Evolutionary conservation across 257 asterid species (phyloP).

Genomic region (Gardenia jasminoides): DNA sequence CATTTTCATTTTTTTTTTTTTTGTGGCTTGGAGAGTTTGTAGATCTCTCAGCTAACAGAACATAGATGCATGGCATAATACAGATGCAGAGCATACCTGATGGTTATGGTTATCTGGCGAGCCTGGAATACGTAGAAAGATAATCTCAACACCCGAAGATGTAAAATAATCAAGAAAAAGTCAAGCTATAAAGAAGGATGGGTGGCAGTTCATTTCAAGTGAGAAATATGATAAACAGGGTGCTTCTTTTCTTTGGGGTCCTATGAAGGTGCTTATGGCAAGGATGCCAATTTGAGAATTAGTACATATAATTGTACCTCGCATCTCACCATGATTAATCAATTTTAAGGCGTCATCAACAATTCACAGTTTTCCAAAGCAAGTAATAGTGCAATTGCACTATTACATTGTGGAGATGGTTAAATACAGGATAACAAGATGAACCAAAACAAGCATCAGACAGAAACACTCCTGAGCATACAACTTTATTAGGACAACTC

Average conservation of each 20-base stretch:
- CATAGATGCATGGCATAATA: neutral
- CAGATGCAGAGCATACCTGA: slow-evolving; percentile 51
- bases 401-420: neutral
- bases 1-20: too few relatives aligned
- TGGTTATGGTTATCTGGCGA: slow-evolving; percentile 83
- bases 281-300: neutral
- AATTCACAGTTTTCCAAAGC: neutral
- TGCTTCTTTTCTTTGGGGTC: neutral
- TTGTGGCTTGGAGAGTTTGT: neutral
- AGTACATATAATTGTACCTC: neutral
- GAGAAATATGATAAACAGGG: neutral
- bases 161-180: neutral
- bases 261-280: neutral
- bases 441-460: neutral
- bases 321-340: slow-evolving; percentile 1
- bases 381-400: neutral
- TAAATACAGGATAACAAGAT: neutral
- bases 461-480: too few relatives aligned
- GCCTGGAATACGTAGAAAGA: slow-evolving; percentile 47
- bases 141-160: slow-evolving; percentile 18
- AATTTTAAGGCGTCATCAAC: neutral
- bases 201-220: neutral
- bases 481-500: too few relatives aligned
- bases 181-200: neutral
- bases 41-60: neutral